A percentile compares a stretch with the other conserved stretches of the same genome.
Conservation (phyloP, 768 basidiomycete genomes). For the Terana coerulea region DNA sequence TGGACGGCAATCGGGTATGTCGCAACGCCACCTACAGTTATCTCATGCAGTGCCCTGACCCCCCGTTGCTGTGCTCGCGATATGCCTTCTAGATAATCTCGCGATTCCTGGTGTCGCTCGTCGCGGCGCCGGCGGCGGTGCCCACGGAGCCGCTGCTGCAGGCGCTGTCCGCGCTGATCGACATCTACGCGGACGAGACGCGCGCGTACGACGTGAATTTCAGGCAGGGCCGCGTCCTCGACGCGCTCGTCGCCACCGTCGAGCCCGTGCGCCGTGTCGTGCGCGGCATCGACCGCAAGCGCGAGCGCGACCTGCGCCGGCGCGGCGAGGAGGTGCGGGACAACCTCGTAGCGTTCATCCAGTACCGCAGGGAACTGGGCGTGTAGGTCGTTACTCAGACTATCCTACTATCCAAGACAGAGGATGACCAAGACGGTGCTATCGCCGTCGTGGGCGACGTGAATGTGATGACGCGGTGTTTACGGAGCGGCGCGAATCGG, state of each 20-base stretch:
- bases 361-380: slow-evolving; percentile 61
- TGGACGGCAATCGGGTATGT: slow-evolving; percentile 63
- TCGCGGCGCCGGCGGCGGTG: slow-evolving; percentile 41
- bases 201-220: slow-evolving; percentile 81
- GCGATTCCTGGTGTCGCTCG: slow-evolving; percentile 59
- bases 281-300: slow-evolving; percentile 61
- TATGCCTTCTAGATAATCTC: slow-evolving; percentile 53
- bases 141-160: slow-evolving; percentile 74
- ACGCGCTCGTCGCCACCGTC: slow-evolving; percentile 51
- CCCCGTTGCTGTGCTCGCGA: background rate
- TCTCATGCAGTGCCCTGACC: slow-evolving; percentile 1
- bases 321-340: slow-evolving; percentile 76
- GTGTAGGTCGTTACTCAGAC: too few species aligned
- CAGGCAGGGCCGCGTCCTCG: slow-evolving; percentile 54
- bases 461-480: too few species aligned
- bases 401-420: too few species aligned
- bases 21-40: background rate
- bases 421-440: too few species aligned
- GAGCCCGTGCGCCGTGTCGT: slow-evolving; percentile 62
- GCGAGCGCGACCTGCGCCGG: slow-evolving; percentile 58
- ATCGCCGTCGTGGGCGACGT: too few species aligned
- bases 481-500: too few species aligned
- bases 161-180: slow-evolving; percentile 77
- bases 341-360: slow-evolving; percentile 71
- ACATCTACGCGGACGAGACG: slow-evolving; percentile 89